These are phyloP conservation scores for Eimeria sp. DNA, from an alignment of 169 alveolate genomes.

Conservation along the genomic window DNA sequence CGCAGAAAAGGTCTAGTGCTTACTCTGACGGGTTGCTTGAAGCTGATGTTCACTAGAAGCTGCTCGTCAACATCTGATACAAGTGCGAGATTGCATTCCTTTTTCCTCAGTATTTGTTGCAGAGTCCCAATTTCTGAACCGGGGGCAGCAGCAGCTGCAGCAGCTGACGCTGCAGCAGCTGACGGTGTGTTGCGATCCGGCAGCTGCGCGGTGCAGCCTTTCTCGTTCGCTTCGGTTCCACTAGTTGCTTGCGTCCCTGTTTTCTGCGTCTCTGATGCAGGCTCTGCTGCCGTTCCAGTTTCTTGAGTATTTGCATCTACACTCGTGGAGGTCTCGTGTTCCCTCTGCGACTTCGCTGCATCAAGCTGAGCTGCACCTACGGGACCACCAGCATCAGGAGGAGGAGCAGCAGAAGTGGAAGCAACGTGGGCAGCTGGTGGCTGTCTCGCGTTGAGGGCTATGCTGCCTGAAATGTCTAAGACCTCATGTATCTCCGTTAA, in stretches of 20 bases:
- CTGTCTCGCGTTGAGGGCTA: constrained; percentile 52
- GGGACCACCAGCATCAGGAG: constrained; percentile 9
- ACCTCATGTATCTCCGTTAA: constrained; percentile 16
- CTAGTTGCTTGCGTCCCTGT: background rate
- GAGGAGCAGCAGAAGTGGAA: background rate
- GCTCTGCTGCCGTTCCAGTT: background rate
- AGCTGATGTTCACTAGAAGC: constrained; percentile 33
- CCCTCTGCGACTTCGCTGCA: background rate
- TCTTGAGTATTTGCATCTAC: background rate
- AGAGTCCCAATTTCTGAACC: constrained; percentile 24
- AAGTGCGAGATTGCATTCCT: constrained; percentile 44
- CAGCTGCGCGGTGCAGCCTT: background rate
- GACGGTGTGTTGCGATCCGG: too few species aligned
- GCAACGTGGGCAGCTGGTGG: background rate
- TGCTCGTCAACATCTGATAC: constrained; percentile 69
- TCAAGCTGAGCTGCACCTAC: background rate
- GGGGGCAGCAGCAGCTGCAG: constrained; percentile 16
- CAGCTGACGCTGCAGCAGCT: background rate
- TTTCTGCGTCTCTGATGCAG: background rate
- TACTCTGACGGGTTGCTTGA: constrained; percentile 63
- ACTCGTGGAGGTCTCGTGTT: background rate
- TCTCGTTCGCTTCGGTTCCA: background rate
- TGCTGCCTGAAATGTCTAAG: constrained; percentile 15
- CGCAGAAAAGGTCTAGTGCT: background rate
- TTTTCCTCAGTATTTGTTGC: constrained; percentile 36